phyloP scores from a whole-genome alignment of 225 moss, liverwort and hornwort genomes.

The Climacium dendroides region DNA sequence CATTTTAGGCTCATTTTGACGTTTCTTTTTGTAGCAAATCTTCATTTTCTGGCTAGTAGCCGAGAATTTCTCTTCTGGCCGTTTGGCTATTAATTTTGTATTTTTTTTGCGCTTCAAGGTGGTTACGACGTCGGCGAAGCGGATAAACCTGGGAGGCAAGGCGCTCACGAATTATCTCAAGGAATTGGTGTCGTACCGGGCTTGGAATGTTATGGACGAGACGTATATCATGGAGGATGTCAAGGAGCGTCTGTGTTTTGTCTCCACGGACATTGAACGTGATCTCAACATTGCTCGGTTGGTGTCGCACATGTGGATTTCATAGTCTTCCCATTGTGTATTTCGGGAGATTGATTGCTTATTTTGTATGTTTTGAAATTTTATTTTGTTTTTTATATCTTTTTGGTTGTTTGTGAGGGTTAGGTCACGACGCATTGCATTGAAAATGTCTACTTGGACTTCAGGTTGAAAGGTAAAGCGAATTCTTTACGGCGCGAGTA shows the following conservation, averaged over 20 bases:
- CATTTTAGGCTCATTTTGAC: background rate
- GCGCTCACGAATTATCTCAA: constrained; percentile 94
- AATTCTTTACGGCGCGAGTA: constrained; percentile 65
- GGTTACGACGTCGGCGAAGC: constrained; percentile 57
- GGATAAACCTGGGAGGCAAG: constrained; percentile 87
- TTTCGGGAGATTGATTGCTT: background rate
- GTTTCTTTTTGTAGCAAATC: background rate
- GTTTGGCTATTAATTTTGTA: background rate
- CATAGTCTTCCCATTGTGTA: background rate
- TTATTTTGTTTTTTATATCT: too few species aligned
- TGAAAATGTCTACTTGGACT: background rate
- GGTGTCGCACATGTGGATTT: background rate
- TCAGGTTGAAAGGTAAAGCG: constrained; percentile 59
- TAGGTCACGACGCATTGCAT: background rate
- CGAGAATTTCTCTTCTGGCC: background rate
- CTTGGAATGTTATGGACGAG: constrained; percentile 99
- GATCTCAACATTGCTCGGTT: constrained; percentile 83
- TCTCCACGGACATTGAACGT: constrained; percentile 59
- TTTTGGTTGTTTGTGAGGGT: background rate
- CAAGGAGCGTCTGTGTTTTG: constrained; percentile 84
- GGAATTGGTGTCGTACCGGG: constrained; percentile 87
- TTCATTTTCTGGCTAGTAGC: background rate
- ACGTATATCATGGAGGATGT: constrained; percentile 96
- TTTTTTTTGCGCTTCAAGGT: background rate
- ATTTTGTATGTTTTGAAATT: background rate